Evolutionary conservation across 306 rosid genomes (phyloP).

Genomic region (Lagenaria siceraria): DNA sequence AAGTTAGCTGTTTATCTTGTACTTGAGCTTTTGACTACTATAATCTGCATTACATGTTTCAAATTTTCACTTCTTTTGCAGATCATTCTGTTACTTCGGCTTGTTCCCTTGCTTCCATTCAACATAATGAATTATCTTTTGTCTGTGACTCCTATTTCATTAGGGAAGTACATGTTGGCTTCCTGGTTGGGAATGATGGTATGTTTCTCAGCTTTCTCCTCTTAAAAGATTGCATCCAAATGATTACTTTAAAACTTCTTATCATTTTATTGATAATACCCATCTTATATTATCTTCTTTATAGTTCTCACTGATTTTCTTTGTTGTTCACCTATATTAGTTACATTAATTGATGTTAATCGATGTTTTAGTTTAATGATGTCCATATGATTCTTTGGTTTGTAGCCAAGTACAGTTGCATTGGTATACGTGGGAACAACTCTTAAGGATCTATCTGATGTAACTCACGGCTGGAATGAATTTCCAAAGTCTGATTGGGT

Average conservation of each 20-base stretch:
- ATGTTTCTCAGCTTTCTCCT: slow-evolving; percentile 18
- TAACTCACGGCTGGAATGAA: slow-evolving; percentile 88
- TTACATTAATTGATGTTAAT: too few species aligned
- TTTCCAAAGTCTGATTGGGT: slow-evolving; percentile 87
- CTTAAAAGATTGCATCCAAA: neutral
- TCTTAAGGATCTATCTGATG: slow-evolving; percentile 92
- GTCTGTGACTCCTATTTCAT: slow-evolving; percentile 32
- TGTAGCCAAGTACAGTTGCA: slow-evolving; percentile 86
- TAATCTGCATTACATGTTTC: neutral
- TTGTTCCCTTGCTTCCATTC: slow-evolving; percentile 44
- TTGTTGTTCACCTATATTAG: neutral
- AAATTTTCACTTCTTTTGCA: slow-evolving; percentile 8
- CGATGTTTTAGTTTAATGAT: neutral
- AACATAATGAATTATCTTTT: slow-evolving; percentile 45
- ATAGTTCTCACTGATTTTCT: neutral
- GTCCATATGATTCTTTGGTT: slow-evolving; percentile 7
- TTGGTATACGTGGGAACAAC: slow-evolving; percentile 90
- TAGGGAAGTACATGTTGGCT: slow-evolving; percentile 40
- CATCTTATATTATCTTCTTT: neutral
- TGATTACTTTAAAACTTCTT: neutral
- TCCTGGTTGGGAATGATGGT: slow-evolving; percentile 63
- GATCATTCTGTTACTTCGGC: slow-evolving; percentile 41
- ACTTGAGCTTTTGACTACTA: neutral
- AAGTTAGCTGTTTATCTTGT: neutral
- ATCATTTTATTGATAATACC: neutral